Percentiles rank a stretch among this genome's conserved stretches.
Conservation (phyloP, 208 protist species). For the Leishmania turanica region DNA sequence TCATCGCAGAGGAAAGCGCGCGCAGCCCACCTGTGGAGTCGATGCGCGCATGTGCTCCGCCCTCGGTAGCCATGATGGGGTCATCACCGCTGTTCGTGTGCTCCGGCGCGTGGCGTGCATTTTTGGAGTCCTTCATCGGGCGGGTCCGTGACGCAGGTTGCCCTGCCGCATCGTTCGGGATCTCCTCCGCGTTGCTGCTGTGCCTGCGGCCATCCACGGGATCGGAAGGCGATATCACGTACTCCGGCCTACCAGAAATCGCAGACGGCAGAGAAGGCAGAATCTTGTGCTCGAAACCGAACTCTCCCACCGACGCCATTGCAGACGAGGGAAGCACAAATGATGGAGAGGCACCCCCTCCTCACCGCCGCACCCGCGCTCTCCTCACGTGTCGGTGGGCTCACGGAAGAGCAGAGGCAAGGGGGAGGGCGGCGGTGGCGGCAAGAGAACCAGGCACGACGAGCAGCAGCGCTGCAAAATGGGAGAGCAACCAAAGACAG, state of each 20-base stretch:
- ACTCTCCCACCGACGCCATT: not conserved
- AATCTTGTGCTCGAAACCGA: not conserved
- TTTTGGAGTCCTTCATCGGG: not conserved
- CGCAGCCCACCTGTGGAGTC: constrained; percentile 5
- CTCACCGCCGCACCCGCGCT: not conserved
- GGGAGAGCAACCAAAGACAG: not conserved
- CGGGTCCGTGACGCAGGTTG: not conserved
- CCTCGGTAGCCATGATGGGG: too few species aligned
- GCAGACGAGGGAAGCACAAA: not conserved
- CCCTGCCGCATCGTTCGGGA: not conserved
- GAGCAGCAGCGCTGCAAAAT: not conserved
- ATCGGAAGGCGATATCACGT: not conserved
- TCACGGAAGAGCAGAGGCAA: not conserved
- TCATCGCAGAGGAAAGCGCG: not conserved
- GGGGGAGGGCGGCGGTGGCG: too few species aligned
- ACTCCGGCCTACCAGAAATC: not conserved
- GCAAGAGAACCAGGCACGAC: not conserved
- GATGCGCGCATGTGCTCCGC: not conserved
- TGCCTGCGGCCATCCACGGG: not conserved
- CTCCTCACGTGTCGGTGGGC: not conserved
- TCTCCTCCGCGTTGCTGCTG: not conserved
- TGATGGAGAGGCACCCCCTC: not conserved
- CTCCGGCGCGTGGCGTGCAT: not conserved
- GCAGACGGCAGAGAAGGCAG: not conserved
- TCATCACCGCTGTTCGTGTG: not conserved